Percentiles rank a stretch among this genome's conserved stretches.
Conservation (phyloP, 768 basidiomycete species). For the Nidula microcarpa region DNA sequence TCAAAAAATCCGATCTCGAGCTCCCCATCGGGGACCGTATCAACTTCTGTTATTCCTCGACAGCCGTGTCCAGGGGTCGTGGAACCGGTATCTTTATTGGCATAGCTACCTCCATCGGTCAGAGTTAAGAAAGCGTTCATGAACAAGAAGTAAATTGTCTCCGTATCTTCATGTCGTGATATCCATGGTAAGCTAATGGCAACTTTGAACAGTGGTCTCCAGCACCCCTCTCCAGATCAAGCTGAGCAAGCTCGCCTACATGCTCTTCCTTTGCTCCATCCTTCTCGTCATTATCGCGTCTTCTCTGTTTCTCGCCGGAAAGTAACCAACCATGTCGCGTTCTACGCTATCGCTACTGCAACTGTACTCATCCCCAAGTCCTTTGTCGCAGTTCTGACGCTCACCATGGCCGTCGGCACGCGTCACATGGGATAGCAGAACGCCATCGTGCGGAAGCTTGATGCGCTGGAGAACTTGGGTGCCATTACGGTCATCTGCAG, state of each 20-base stretch:
- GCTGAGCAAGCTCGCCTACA: conserved; percentile 29
- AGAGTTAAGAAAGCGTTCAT: conserved; percentile 17
- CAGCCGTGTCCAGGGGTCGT: conserved; percentile 9
- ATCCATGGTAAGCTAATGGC: neutral
- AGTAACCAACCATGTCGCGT: conserved; percentile 26
- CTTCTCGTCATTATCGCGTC: conserved; percentile 32
- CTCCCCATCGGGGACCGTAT: conserved; percentile 20
- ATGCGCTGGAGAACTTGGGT: conserved; percentile 60
- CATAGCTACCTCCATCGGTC: too few relatives aligned
- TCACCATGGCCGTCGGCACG: conserved; percentile 58
- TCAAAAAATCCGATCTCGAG: conserved; percentile 23
- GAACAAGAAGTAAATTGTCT: conserved; percentile 20
- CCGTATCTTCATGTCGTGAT: neutral
- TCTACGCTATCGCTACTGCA: conserved; percentile 34
- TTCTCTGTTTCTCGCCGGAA: conserved; percentile 29
- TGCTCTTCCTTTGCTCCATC: conserved; percentile 31
- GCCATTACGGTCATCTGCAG: conserved; percentile 54
- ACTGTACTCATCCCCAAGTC: conserved; percentile 39
- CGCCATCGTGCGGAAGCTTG: conserved; percentile 60
- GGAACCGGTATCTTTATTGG: conserved; percentile 7
- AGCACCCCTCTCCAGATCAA: conserved; percentile 36
- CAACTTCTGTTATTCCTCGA: conserved; percentile 9
- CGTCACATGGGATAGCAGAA: conserved; percentile 52
- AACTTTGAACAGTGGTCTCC: conserved; percentile 26
- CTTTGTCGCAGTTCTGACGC: conserved; percentile 44